Evolutionary conservation across 805 yeast genomes (phyloP).

Genomic region (Clavispora santaluciae): DNA sequence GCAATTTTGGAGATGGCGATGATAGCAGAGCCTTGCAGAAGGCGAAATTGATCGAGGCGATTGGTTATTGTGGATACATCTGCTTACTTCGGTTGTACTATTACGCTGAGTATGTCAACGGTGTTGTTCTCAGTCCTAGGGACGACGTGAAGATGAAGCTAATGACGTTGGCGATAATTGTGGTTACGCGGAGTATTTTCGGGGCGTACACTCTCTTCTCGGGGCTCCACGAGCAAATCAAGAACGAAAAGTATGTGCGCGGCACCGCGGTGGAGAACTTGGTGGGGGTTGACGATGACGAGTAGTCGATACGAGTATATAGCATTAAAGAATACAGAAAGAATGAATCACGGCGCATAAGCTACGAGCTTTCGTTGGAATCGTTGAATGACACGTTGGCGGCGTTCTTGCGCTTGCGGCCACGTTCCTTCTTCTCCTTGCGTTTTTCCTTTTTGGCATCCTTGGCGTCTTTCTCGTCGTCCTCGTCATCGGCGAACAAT

Average conservation of each 20-base stretch:
- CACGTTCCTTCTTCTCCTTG: conserved; percentile 4
- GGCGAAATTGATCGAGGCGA: not conserved
- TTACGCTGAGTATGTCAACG: not conserved
- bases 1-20: too few relatives aligned
- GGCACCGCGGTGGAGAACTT: conserved; percentile 52
- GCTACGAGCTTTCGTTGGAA: conserved; percentile 14
- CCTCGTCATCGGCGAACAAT: conserved; percentile 14
- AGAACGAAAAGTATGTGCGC: conserved; percentile 51
- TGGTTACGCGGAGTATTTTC: conserved; percentile 1
- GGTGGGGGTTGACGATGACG: conserved; percentile 10
- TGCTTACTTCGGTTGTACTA: not conserved
- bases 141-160: not conserved
- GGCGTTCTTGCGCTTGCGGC: conserved; percentile 6
- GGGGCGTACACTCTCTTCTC: conserved; percentile 3
- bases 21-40: not conserved
- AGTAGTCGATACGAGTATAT: not conserved
- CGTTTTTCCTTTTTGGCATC: conserved; percentile 7
- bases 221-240: conserved; percentile 42
- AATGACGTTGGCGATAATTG: conserved; percentile 1
- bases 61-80: not conserved
- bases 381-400: conserved; percentile 10
- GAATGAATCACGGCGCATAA: not conserved
- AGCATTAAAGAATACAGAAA: not conserved
- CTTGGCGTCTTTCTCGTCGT: conserved; percentile 10
- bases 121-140: not conserved